Conservation (phyloP, 208 protist genomes). For the Porcisia deanei region DNA sequence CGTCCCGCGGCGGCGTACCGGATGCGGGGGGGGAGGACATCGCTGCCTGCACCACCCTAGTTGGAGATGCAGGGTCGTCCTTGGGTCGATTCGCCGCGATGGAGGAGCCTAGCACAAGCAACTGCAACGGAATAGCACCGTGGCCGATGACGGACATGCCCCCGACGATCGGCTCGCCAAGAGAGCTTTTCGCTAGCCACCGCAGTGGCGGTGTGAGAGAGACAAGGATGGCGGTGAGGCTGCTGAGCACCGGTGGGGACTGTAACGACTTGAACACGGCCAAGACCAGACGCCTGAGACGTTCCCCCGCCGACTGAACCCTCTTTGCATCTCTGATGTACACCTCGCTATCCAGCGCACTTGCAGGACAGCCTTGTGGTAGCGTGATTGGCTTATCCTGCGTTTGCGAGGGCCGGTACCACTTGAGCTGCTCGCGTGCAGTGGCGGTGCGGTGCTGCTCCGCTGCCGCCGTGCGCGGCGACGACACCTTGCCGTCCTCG, state of each 20-base stretch:
- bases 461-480: slow-evolving; percentile 6
- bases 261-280: slow-evolving; percentile 30
- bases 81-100: slow-evolving; percentile 30
- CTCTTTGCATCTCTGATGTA: slow-evolving; percentile 3
- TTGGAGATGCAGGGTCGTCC: slow-evolving; percentile 5
- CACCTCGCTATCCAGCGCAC: slow-evolving; percentile 16
- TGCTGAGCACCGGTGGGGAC: slow-evolving; percentile 49
- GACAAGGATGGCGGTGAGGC: slow-evolving; percentile 58
- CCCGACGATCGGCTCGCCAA: slow-evolving; percentile 47
- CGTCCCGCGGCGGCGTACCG: neutral
- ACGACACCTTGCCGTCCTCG: neutral
- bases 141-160: slow-evolving; percentile 55
- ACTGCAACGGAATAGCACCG: slow-evolving; percentile 62
- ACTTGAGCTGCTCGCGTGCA: slow-evolving; percentile 36
- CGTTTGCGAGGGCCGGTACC: slow-evolving; percentile 35
- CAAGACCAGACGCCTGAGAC: slow-evolving; percentile 10
- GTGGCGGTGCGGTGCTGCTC: slow-evolving; percentile 24
- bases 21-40: neutral
- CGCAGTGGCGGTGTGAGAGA: slow-evolving; percentile 65
- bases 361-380: slow-evolving; percentile 9
- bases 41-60: neutral
- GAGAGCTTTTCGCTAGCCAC: slow-evolving; percentile 49
- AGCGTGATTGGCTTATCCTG: slow-evolving; percentile 31
- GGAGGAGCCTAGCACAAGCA: slow-evolving; percentile 62
- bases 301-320: neutral